Evolutionary conservation across 2,329 filamentous ascomycete genomes (phyloP).

Genomic region (Aulographum hederae): DNA sequence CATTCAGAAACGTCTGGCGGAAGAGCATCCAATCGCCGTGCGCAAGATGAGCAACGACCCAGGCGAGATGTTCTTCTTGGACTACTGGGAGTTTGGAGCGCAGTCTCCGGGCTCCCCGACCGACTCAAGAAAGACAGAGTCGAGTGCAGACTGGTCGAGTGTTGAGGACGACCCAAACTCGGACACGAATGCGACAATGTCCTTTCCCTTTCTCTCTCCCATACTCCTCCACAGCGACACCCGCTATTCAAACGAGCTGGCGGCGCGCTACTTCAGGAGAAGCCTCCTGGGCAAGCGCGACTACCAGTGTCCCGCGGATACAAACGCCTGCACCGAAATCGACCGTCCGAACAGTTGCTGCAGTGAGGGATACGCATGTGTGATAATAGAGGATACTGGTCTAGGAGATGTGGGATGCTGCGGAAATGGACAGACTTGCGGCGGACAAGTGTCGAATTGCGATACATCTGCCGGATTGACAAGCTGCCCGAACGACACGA

Average conservation of each 20-base stretch:
- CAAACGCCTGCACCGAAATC: constrained; percentile 44
- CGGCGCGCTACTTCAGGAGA: neutral
- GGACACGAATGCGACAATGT: neutral
- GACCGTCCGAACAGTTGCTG: constrained; percentile 58
- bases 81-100: constrained; percentile 38
- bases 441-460: constrained; percentile 44
- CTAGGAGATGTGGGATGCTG: constrained; percentile 61
- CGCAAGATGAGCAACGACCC: constrained; percentile 55
- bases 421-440: constrained; percentile 44
- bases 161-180: neutral
- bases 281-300: constrained; percentile 27
- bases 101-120: constrained; percentile 6
- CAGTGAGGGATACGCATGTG: constrained; percentile 44
- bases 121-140: constrained; percentile 4
- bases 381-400: constrained; percentile 40
- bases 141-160: constrained; percentile 7
- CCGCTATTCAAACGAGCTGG: neutral
- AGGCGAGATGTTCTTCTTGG: constrained; percentile 54
- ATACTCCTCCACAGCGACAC: neutral
- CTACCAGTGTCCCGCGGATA: constrained; percentile 49
- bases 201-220: neutral
- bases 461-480: constrained; percentile 37
- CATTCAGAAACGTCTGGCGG: constrained; percentile 17
- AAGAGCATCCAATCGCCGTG: constrained; percentile 38
- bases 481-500: constrained; percentile 38